phyloP scores from a whole-genome alignment of 192 early-diverging fungal species.

The Funneliformis mosseae region DNA sequence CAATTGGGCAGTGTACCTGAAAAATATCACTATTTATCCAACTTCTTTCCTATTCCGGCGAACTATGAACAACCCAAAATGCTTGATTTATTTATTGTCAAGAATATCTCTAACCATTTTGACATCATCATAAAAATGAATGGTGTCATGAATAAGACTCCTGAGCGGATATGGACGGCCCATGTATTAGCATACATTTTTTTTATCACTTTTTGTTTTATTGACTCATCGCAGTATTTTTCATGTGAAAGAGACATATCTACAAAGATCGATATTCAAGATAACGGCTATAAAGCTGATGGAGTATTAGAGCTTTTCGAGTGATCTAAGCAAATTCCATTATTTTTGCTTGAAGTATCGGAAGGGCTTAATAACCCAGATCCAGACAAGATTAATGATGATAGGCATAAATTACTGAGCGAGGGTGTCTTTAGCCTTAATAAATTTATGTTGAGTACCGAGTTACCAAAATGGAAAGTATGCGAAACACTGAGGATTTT shows the following conservation, averaged over 20 bases:
- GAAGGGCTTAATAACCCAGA: neutral
- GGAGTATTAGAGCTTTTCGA: constrained; percentile 7
- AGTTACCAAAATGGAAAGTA: neutral
- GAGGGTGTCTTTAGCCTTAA: neutral
- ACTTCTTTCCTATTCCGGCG: neutral
- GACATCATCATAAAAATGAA: neutral
- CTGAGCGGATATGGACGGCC: neutral
- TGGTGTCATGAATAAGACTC: neutral
- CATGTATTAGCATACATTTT: constrained; percentile 11
- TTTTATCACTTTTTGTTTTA: constrained; percentile 12
- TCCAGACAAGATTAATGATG: neutral
- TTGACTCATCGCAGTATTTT: constrained; percentile 8
- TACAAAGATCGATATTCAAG: neutral
- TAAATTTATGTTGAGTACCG: neutral
- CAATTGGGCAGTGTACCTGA: neutral
- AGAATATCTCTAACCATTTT: neutral
- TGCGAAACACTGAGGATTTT: constrained; percentile 7
- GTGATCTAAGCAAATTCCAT: neutral
- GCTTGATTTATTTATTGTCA: neutral
- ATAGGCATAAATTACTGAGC: constrained; percentile 5
- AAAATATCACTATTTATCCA: neutral
- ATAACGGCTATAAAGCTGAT: constrained; percentile 7
- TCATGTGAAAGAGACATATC: neutral
- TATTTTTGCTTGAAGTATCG: neutral
- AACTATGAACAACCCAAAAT: neutral